These are phyloP conservation scores for Nemania sp. DNA, from an alignment of 2,329 filamentous ascomycete species.

Conservation along the genomic window DNA sequence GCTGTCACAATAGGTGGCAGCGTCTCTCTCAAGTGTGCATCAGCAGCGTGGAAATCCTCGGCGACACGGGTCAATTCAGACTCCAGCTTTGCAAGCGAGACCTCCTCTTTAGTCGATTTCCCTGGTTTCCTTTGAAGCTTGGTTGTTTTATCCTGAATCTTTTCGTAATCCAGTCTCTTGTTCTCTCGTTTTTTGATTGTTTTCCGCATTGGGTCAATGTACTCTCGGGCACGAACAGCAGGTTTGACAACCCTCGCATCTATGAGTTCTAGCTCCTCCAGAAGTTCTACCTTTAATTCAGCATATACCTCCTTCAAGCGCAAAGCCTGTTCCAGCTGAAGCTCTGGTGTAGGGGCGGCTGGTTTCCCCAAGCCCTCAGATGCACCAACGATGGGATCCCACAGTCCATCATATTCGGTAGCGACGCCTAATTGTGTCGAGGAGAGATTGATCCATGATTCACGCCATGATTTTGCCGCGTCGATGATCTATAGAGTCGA, in stretches of 20 bases:
- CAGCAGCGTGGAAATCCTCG: constrained; percentile 80
- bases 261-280: constrained; percentile 77
- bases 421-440: constrained; percentile 74
- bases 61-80: constrained; percentile 73
- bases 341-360: constrained; percentile 70
- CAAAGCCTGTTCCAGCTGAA: constrained; percentile 72
- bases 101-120: constrained; percentile 79
- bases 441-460: constrained; percentile 81
- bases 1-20: constrained; percentile 79
- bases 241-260: constrained; percentile 77
- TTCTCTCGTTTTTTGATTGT: constrained; percentile 88
- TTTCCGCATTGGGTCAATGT: constrained; percentile 79
- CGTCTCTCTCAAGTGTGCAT: constrained; percentile 77
- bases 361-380: constrained; percentile 67
- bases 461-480: constrained; percentile 79
- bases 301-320: constrained; percentile 75
- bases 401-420: constrained; percentile 77
- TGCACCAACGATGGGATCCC: constrained; percentile 79
- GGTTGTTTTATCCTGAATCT: constrained; percentile 77
- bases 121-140: constrained; percentile 76
- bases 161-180: constrained; percentile 84
- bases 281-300: constrained; percentile 77
- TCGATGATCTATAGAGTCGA: constrained; percentile 72
- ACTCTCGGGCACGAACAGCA: constrained; percentile 75
- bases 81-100: constrained; percentile 76